phyloP scores from a whole-genome alignment of 1,139 yeast genomes.

The Pichia sp. region DNA sequence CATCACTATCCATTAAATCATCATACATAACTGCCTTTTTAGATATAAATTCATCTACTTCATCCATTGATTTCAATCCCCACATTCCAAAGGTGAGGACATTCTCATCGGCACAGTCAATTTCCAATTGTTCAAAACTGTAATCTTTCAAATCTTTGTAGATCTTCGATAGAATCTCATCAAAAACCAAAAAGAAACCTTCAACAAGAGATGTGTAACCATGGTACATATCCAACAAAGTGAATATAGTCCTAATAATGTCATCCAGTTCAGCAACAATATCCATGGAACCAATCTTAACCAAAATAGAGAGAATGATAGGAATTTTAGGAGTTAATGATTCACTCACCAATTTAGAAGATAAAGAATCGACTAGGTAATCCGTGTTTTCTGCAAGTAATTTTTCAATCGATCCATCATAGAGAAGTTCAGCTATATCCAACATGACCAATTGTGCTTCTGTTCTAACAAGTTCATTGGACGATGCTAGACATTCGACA shows the following conservation, averaged over 20 bases:
- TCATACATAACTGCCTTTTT: conserved; percentile 32
- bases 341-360: conserved; percentile 65
- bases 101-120: conserved; percentile 23
- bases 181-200: conserved; percentile 73
- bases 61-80: conserved; percentile 46
- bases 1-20: conserved; percentile 31
- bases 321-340: conserved; percentile 73
- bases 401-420: conserved; percentile 52
- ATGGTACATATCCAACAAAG: conserved; percentile 77
- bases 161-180: conserved; percentile 59
- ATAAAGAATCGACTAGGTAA: conserved; percentile 74
- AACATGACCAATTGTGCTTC: conserved; percentile 47
- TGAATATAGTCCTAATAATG: conserved; percentile 66
- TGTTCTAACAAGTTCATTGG: conserved; percentile 39
- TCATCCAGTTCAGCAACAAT: conserved; percentile 70
- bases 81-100: conserved; percentile 46
- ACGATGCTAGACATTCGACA: conserved; percentile 52
- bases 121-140: conserved; percentile 26
- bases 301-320: conserved; percentile 62
- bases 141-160: conserved; percentile 36
- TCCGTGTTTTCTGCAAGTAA: conserved; percentile 71
- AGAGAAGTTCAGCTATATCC: conserved; percentile 52
- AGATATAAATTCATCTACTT: conserved; percentile 42
- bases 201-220: conserved; percentile 72
- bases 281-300: conserved; percentile 66